Conservation (phyloP, 352 stramenopile genomes). For the Phytophthora citrophthora region DNA sequence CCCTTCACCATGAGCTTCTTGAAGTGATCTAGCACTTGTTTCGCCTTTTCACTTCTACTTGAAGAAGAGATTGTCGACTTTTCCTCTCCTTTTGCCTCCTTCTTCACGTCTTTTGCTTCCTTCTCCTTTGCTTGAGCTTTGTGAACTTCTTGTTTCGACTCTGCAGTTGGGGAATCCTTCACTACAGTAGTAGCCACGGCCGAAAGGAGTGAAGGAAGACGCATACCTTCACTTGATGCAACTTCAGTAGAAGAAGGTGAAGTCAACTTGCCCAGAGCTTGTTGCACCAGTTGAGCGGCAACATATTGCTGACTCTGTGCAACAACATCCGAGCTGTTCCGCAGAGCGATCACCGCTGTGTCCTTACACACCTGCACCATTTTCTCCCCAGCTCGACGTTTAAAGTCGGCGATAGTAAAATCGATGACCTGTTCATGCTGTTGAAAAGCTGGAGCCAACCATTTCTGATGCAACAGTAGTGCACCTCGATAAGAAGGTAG, state of each 20-base stretch:
- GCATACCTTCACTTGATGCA: constrained; percentile 13
- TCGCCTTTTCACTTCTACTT: constrained; percentile 53
- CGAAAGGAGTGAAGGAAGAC: constrained; percentile 23
- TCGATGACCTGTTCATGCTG: constrained; percentile 75
- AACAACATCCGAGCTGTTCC: constrained; percentile 64
- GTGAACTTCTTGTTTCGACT: not conserved
- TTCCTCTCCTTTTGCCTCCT: constrained; percentile 21
- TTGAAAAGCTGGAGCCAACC: constrained; percentile 69
- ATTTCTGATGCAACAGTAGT: constrained; percentile 57
- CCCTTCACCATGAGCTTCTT: constrained; percentile 76
- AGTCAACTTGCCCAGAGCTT: constrained; percentile 52
- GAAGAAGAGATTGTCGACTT: constrained; percentile 9
- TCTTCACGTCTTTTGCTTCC: constrained; percentile 12
- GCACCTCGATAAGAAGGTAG: constrained; percentile 62
- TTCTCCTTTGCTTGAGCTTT: constrained; percentile 10
- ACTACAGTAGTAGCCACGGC: constrained; percentile 5
- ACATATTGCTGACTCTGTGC: constrained; percentile 73
- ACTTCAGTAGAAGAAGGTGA: not conserved
- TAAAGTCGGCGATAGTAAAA: constrained; percentile 55
- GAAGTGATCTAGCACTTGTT: constrained; percentile 70
- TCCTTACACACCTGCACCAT: constrained; percentile 74
- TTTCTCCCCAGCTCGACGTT: constrained; percentile 68
- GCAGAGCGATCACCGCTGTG: constrained; percentile 61
- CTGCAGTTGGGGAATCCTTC: constrained; percentile 3
- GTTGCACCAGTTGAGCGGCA: constrained; percentile 67